Conservation (phyloP, 2,329 filamentous ascomycete genomes). For the Aspergillus sclerotialis region DNA sequence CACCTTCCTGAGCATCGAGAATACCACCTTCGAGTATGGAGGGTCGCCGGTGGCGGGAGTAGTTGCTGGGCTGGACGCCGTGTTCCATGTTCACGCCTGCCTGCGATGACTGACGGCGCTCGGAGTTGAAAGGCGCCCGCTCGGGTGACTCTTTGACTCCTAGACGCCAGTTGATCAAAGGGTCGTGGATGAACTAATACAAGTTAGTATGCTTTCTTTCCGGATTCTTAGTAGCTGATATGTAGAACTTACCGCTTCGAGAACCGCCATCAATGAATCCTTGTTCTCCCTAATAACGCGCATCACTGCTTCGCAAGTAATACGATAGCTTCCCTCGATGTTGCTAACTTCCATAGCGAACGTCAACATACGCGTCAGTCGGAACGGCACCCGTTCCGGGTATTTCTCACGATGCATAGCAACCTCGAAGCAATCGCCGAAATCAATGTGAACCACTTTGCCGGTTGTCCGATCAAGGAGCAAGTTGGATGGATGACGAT, state of each 20-base stretch:
- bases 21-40: constrained; percentile 59
- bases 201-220: constrained; percentile 14
- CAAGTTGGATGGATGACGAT: constrained; percentile 94
- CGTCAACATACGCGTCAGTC: constrained; percentile 95
- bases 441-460: constrained; percentile 98
- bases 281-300: constrained; percentile 93
- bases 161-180: constrained; percentile 95
- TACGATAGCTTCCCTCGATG: constrained; percentile 96
- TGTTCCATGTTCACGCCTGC: constrained; percentile 40
- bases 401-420: constrained; percentile 99
- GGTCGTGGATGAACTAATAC: constrained; percentile 90
- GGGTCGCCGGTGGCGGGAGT: constrained; percentile 56
- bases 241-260: constrained; percentile 74
- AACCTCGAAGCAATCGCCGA: constrained; percentile 98
- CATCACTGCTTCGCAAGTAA: constrained; percentile 98
- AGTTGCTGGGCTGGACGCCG: constrained; percentile 58
- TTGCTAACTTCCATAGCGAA: constrained; percentile 99
- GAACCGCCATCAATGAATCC: constrained; percentile 94
- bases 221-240: neutral
- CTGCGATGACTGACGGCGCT: constrained; percentile 55
- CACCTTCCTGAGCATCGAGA: constrained; percentile 35
- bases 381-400: constrained; percentile 94
- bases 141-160: constrained; percentile 55
- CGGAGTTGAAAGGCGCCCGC: constrained; percentile 53
- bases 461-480: constrained; percentile 95